These are phyloP conservation scores for Hemisphaericaspora xylanilytica DNA, from an alignment of 1,139 yeast genomes.

Conservation along the genomic window DNA sequence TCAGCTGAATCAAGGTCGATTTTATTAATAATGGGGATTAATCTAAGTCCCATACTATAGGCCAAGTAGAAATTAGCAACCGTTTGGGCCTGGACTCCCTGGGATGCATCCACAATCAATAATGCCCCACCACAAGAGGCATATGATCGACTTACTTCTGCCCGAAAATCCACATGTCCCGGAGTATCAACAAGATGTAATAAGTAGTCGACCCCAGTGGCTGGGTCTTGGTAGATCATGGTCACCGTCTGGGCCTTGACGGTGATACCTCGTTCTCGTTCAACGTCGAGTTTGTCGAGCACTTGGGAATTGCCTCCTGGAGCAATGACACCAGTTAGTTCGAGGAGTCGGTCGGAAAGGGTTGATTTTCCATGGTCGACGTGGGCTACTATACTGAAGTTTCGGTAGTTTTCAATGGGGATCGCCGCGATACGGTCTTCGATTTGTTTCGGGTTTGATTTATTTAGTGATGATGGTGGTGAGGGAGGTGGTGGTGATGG, in stretches of 20 bases:
- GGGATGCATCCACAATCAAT: conserved; percentile 87
- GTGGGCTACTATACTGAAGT: conserved; percentile 94
- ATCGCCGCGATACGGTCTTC: conserved; percentile 64
- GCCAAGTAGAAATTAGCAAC: conserved; percentile 94
- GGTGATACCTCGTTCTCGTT: conserved; percentile 92
- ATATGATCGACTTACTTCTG: conserved; percentile 89
- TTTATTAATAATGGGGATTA: conserved; percentile 89
- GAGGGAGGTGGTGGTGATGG: background rate
- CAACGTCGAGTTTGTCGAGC: conserved; percentile 87
- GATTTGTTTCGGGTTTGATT: conserved; percentile 24
- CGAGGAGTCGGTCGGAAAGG: conserved; percentile 79
- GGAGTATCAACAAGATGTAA: conserved; percentile 95
- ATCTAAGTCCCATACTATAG: conserved; percentile 73
- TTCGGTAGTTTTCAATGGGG: conserved; percentile 80
- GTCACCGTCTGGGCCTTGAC: conserved; percentile 96
- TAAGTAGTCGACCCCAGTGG: conserved; percentile 60
- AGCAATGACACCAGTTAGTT: conserved; percentile 83
- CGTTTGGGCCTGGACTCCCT: conserved; percentile 97
- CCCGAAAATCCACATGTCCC: conserved; percentile 94
- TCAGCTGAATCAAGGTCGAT: conserved; percentile 90
- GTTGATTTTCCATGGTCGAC: conserved; percentile 98
- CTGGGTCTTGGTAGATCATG: conserved; percentile 76
- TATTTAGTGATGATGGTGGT: background rate
- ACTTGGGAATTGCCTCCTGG: conserved; percentile 82
- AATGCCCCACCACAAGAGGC: conserved; percentile 97